Evolutionary conservation across 805 yeast species (phyloP).

Genomic region (Spathaspora hagerdaliae): DNA sequence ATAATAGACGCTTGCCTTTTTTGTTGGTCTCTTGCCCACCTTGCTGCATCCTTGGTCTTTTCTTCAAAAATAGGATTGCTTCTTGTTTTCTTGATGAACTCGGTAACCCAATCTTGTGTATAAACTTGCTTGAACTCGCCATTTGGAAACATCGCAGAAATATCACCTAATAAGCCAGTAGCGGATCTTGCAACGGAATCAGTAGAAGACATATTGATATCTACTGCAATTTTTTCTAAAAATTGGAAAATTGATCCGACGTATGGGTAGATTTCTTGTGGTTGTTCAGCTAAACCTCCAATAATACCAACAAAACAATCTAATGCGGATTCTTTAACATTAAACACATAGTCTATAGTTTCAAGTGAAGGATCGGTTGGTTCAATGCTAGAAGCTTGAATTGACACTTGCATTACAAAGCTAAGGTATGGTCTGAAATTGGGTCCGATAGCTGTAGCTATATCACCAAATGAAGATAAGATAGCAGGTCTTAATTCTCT

Average conservation of each 20-base stretch:
- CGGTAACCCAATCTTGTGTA: conserved; percentile 73
- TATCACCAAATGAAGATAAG: conserved; percentile 91
- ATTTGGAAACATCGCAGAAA: conserved; percentile 78
- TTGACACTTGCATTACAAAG: conserved; percentile 76
- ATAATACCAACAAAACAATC: conserved; percentile 96
- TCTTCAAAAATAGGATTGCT: conserved; percentile 56
- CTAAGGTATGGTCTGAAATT: conserved; percentile 72
- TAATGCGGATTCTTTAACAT: conserved; percentile 80
- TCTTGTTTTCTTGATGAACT: conserved; percentile 71
- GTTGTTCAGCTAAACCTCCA: conserved; percentile 74
- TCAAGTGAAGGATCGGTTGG: conserved; percentile 71
- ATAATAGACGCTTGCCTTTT: conserved; percentile 30
- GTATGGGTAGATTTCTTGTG: conserved; percentile 62
- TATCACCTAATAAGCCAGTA: conserved; percentile 89
- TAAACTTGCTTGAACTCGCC: conserved; percentile 70
- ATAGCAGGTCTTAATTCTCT: conserved; percentile 84
- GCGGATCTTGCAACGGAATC: conserved; percentile 79
- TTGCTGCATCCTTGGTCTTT: conserved; percentile 83
- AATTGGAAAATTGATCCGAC: conserved; percentile 69
- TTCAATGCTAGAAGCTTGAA: conserved; percentile 56
- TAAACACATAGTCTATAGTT: conserved; percentile 67
- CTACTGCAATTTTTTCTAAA: conserved; percentile 54
- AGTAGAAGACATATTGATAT: conserved; percentile 53
- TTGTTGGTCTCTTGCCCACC: conserved; percentile 94
- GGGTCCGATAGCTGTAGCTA: conserved; percentile 82